Evolutionary conservation across 2,329 filamentous ascomycete genomes (phyloP).

Genomic region (Sordariomycetes sp.): DNA sequence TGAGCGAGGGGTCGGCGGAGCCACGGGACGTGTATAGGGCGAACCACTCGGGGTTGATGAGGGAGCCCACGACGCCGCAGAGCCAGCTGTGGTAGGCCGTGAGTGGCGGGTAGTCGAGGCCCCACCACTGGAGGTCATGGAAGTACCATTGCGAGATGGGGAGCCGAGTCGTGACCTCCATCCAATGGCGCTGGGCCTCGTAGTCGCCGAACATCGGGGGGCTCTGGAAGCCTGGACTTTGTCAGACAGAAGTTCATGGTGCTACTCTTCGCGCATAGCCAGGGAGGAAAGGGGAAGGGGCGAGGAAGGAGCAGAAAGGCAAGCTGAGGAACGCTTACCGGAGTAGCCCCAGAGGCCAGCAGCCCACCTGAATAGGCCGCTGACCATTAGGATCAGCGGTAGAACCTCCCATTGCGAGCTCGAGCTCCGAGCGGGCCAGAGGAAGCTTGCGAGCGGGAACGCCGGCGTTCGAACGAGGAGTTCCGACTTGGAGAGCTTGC

Average conservation of each 20-base stretch:
- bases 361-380: slow-evolving; percentile 87
- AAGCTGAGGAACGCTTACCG: slow-evolving; percentile 33
- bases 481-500: slow-evolving; percentile 21
- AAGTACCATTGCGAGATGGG: slow-evolving; percentile 96
- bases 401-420: slow-evolving; percentile 86
- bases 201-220: slow-evolving; percentile 95
- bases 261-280: not conserved
- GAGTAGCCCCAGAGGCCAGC: slow-evolving; percentile 92
- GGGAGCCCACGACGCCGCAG: slow-evolving; percentile 70
- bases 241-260: not conserved
- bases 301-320: not conserved
- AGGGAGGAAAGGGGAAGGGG: not conserved
- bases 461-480: slow-evolving; percentile 47
- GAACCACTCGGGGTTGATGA: slow-evolving; percentile 80
- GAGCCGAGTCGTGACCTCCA: slow-evolving; percentile 86
- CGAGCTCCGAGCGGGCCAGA: slow-evolving; percentile 79
- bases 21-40: slow-evolving; percentile 72
- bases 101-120: slow-evolving; percentile 90
- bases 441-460: slow-evolving; percentile 85
- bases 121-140: slow-evolving; percentile 94
- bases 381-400: slow-evolving; percentile 76
- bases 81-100: slow-evolving; percentile 98
- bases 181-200: slow-evolving; percentile 96
- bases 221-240: slow-evolving; percentile 49
- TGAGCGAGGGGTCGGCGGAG: slow-evolving; percentile 63